Evolutionary conservation across 73 alveolate genomes (phyloP), one percentile per base, ranked within the genome.

Genomic region (Paramecium sonneborni): DNA sequence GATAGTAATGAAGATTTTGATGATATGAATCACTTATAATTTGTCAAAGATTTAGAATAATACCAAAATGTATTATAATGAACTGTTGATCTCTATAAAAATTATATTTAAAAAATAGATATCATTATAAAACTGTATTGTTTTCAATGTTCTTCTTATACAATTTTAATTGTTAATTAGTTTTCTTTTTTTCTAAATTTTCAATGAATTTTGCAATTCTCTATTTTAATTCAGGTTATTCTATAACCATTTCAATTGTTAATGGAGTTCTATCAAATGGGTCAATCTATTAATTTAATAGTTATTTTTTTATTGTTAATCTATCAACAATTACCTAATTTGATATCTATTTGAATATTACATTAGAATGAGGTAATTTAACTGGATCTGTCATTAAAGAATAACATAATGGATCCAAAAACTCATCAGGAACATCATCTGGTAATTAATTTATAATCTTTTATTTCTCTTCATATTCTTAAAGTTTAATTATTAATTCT

Each of bases 311-410:
- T n/a, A 79, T 79, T 41, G 90, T 79, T 6, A 79, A 21, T 44
- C 90, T 79, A 79, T 79, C 90, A 39, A 79, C 76, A 10, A 79
- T 24, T 34, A 43, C 39, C 90, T 79, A 79, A 37, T 39, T 5
- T n/a, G 18, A 18, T 52, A 52, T n/a, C n/a, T 79, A 79, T 3
- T 32, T 21, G 9, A n/a, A 37, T 21, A 74, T n/a, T 43, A 79
- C 90, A 79, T 79, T 39, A 0, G 90, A 79, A 44, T 79, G 90
- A 2, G 90, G 90, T 6, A 79, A 39, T 79, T 46, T 79, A 79
- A 79, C 90, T 0, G 90, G 90, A 79, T 79, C 90, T 18, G 69
- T 79, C 90, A 79, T 79, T 44, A 79, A 39, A 21, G 90, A 24
- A 44, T 44, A 20, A 4, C 46, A 18, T 9, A 79, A 24, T 10